Evolutionary conservation across 2,329 filamentous ascomycete genomes (phyloP), one percentile per base, ranked within the genome.

Genomic region (Claviceps quebecensis): DNA sequence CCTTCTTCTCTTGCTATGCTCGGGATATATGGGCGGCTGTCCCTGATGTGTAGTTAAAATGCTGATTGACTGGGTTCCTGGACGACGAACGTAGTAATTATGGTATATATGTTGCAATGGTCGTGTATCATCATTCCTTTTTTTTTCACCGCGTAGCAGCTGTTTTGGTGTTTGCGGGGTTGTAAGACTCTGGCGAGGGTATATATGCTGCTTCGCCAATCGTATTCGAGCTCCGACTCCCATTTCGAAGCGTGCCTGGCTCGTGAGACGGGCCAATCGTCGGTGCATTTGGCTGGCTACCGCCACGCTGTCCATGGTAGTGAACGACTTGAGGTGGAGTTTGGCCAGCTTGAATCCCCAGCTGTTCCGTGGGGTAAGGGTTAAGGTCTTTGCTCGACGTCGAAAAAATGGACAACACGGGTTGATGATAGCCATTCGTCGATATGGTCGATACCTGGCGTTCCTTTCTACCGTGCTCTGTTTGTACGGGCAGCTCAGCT

Each of bases 311-410:
- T 5, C 80, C 80, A 56, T 83, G 80, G 57, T 84, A 84, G 58
- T 84, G 80, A 34, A 84, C 72, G 2, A 84, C 80, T 60, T 84
- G 80, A 9, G 80, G 80, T 26, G 80, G 79, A 16, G 75, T 70
- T 61, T 83, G 80, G 16, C 80, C 80, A 40, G 76, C 75, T 56
- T 81, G 77, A 2, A 77, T 74, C 16, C 80, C 80, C 5, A 84
- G 67, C 48, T 83, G 71, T 57, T 84, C 78, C 29, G 80, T 82
- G 5, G 81, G 81, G 59, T 84, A 84, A 0, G 77, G 81, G 58
- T 84, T 78, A 36, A 85, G 67, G 60, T 85, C 81, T 62, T 81
- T 82, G 65, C 80, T 84, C 9, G 81, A 84, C 1, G 81, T 85
- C 38, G 81, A 84, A 59, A 85, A 85, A 22, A 79, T 82, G 45